Base-by-base conservation (phyloP, 768 basidiomycete species). In the Phlegmacium glaucopus region DNA sequence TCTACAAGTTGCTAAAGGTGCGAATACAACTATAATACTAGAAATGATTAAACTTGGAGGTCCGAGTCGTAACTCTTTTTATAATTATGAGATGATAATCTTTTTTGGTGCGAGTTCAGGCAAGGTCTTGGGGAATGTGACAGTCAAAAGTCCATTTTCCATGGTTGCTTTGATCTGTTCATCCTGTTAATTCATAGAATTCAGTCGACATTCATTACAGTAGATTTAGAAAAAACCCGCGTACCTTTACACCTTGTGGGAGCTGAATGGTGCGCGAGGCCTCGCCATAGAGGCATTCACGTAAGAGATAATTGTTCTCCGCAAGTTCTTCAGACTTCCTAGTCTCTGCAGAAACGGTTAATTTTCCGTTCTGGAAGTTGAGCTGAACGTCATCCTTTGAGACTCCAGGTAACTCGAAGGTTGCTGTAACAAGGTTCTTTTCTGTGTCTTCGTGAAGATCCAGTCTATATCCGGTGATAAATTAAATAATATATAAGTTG, bases 391-490 rank as follows among this genome's bases (percentile, higher is more conserved):
- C 64, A 27, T 79, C 75, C 16, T 76, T 73, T 47, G 64, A 65
- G 32, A 83, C 12, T 16, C 80, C 80, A 0, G 82, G 80, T 2
- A 84, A 61, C 55, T 83, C 82, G 53, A 84, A 80, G 7, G 70
- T 62, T 28, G 80, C 80, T 0, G 76, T 77, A 30, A 83, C 75
- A 26, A 65, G 55, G 52, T 78, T 78, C 29, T 61, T 64, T 17
- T 74, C 68, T 3, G 57, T 40, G 47, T 79, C 66, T 53, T 82
- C 79, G 56, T 78, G 74, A 5, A 82, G 60, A 51, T 82, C 77
- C 72, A 82, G 75, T 52, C 80, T 82, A 53, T 22, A 22, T 22
- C 5, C 22, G 22, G 22, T 22, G 22, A 10, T 26, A 30, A 18
- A 30, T 10, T 36, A 22, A n/a, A 10, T 37, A 13, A 12, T 39